These are phyloP conservation scores for Eucalyptus polybractea DNA, from an alignment of 345 rosid genomes.

Conservation along the genomic window DNA sequence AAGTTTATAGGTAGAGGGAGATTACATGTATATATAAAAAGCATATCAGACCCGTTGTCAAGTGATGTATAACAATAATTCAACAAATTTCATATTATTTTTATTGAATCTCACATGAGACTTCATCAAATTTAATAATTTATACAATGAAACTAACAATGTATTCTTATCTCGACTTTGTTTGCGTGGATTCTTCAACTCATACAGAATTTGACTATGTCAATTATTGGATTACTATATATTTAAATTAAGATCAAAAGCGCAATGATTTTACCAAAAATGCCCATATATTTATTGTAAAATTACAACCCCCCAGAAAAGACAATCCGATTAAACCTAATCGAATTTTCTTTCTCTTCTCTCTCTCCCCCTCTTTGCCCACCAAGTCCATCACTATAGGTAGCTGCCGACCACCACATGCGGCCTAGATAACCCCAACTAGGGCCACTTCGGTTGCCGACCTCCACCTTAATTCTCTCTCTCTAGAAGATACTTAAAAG, in stretches of 20 bases:
- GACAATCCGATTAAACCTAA: background rate
- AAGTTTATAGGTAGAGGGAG: background rate
- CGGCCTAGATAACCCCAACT: background rate
- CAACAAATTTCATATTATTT: background rate
- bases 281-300: background rate
- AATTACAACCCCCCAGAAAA: background rate
- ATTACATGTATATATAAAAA: background rate
- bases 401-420: background rate
- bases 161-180: background rate
- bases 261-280: background rate
- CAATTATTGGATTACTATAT: background rate
- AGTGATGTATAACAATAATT: background rate
- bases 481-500: background rate
- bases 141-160: background rate
- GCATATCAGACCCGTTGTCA: fast-evolving
- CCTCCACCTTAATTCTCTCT: background rate
- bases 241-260: background rate
- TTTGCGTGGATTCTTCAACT: background rate
- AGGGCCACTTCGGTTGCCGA: background rate
- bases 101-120: background rate
- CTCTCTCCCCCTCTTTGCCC: background rate
- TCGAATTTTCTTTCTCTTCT: background rate
- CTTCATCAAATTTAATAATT: background rate
- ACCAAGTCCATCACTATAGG: background rate
- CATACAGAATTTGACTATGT: background rate